These are phyloP conservation scores for Apiotrichum akiyoshidainum DNA, from an alignment of 1,284 basidiomycete species.

Conservation along the genomic window DNA sequence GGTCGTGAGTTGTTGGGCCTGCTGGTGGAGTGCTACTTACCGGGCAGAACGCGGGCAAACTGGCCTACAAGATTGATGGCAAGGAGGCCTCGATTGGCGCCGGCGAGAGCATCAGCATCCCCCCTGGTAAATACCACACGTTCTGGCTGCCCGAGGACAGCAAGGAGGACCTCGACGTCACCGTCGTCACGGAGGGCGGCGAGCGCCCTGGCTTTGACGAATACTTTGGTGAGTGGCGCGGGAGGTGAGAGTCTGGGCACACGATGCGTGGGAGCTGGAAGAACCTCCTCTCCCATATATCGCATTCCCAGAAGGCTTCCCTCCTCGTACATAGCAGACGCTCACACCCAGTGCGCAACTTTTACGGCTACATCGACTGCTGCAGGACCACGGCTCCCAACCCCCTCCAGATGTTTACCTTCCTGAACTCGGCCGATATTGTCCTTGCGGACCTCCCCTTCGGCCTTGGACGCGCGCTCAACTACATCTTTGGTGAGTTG, in stretches of 20 bases:
- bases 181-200: conserved; percentile 38
- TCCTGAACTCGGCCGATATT: conserved; percentile 42
- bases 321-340: background rate
- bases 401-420: conserved; percentile 42
- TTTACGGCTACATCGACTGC: conserved; percentile 19
- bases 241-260: background rate
- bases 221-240: conserved; percentile 23
- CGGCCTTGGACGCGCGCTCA: conserved; percentile 25
- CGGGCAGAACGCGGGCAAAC: conserved; percentile 25
- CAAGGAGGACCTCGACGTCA: conserved; percentile 39
- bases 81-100: conserved; percentile 34
- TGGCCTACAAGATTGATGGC: conserved; percentile 44
- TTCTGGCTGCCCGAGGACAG: conserved; percentile 37
- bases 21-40: background rate
- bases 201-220: conserved; percentile 43
- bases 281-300: background rate
- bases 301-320: no score
- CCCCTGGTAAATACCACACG: conserved; percentile 39
- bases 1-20: conserved; percentile 23
- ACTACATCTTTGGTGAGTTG: conserved; percentile 26
- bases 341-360: conserved; percentile 24
- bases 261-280: no score
- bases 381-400: conserved; percentile 24
- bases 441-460: conserved; percentile 33
- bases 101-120: conserved; percentile 37